Evolutionary conservation across 1,284 basidiomycete species (phyloP).

Genomic region (Cerioporus squamosus): DNA sequence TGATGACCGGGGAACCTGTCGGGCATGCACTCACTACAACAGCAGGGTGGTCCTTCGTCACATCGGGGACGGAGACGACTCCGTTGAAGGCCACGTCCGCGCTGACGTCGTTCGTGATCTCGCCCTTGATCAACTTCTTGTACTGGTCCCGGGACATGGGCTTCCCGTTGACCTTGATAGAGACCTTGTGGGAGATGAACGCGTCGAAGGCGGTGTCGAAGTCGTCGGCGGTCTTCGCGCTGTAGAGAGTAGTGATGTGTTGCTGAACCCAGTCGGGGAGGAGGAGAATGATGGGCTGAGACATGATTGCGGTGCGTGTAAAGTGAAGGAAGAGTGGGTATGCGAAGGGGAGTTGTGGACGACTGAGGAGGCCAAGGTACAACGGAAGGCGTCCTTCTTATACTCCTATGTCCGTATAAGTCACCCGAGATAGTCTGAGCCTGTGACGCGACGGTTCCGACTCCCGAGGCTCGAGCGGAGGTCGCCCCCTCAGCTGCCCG

Average conservation of each 20-base stretch:
- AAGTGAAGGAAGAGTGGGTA: not conserved
- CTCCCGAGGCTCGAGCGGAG: no score
- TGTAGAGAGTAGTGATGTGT: constrained; percentile 37
- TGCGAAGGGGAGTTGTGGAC: no score
- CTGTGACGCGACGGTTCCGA: no score
- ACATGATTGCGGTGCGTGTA: constrained; percentile 17
- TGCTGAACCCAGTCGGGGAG: constrained; percentile 42
- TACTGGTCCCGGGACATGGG: constrained; percentile 29
- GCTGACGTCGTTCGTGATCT: constrained; percentile 26
- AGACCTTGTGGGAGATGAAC: constrained; percentile 36
- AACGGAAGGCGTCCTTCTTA: no score
- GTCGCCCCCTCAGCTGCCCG: no score
- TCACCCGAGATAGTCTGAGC: no score
- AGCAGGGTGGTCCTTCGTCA: constrained; percentile 12
- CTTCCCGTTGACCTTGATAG: constrained; percentile 41
- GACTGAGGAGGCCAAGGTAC: no score
- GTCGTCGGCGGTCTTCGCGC: constrained; percentile 32
- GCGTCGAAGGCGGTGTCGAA: constrained; percentile 40
- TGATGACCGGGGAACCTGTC: not conserved
- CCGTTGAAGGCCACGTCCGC: constrained; percentile 28
- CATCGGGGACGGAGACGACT: constrained; percentile 26
- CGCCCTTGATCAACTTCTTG: constrained; percentile 27
- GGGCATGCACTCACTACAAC: constrained; percentile 18
- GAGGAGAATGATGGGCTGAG: constrained; percentile 33
- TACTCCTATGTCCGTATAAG: no score